Percentiles rank a stretch among this genome's conserved stretches.
Conservation (phyloP, 495 filamentous ascomycete species). For the Schizothecium vesticola region DNA sequence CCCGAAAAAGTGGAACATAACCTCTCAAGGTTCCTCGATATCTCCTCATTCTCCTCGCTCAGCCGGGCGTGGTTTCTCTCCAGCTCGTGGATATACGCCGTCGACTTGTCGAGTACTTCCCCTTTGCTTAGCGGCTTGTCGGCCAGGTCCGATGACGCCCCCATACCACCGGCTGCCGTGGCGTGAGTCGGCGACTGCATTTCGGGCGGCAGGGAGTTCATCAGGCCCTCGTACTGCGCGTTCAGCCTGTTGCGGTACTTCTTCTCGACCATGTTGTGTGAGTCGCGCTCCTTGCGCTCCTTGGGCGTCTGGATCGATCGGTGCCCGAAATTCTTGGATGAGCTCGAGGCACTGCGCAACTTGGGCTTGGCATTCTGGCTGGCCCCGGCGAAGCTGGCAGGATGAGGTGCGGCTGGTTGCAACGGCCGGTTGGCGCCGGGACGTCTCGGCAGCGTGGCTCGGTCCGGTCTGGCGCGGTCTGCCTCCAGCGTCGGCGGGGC, state of each 20-base stretch:
- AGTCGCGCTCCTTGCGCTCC: constrained; percentile 37
- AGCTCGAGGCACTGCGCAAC: constrained; percentile 38
- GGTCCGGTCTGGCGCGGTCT: background rate
- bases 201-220: constrained; percentile 37
- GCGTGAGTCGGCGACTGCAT: constrained; percentile 22
- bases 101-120: constrained; percentile 43
- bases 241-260: constrained; percentile 47
- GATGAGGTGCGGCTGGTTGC: background rate
- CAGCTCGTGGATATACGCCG: constrained; percentile 35
- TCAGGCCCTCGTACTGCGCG: constrained; percentile 40
- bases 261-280: constrained; percentile 46
- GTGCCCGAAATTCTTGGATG: constrained; percentile 35
- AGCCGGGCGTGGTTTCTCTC: constrained; percentile 34
- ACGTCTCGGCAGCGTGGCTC: background rate
- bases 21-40: constrained; percentile 25
- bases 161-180: constrained; percentile 20
- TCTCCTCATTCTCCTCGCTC: constrained; percentile 32
- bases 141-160: constrained; percentile 20
- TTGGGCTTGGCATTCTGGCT: constrained; percentile 10
- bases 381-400: background rate
- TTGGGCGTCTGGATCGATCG: constrained; percentile 31
- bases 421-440: background rate
- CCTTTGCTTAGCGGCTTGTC: constrained; percentile 43
- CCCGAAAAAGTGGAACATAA: constrained; percentile 15
- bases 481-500: background rate